Evolutionary conservation across 78 protist genomes (phyloP).

Genomic region (Dictyostelium purpureum): DNA sequence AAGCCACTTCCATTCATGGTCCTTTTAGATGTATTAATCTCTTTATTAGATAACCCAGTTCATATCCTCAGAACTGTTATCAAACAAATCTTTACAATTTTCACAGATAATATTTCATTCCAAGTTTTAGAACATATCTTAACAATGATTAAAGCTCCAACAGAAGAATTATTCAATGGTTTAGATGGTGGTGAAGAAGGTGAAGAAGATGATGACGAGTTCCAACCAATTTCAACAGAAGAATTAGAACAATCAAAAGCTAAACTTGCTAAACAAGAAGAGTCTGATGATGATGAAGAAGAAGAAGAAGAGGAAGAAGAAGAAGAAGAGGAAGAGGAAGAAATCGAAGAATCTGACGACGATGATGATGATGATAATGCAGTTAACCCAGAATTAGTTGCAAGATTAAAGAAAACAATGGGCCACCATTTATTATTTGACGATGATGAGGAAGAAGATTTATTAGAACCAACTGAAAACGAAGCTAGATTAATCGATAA

Average conservation of each 20-base stretch:
- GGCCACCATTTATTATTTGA: conserved; percentile 45
- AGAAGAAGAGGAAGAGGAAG: conserved; percentile 40
- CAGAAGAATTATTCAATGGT: conserved; percentile 39
- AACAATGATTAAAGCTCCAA: conserved; percentile 55
- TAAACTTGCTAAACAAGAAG: neutral
- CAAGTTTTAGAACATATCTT: conserved; percentile 64
- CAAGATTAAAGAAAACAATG: conserved; percentile 41
- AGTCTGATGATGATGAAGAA: conserved; percentile 17
- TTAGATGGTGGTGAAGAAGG: conserved; percentile 28
- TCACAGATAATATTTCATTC: conserved; percentile 42
- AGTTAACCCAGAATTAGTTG: conserved; percentile 72
- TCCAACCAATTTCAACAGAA: conserved; percentile 23
- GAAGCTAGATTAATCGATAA: conserved; percentile 55
- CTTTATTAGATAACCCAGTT: conserved; percentile 29
- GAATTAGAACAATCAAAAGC: neutral
- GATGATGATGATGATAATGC: conserved; percentile 30
- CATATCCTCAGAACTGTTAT: conserved; percentile 13
- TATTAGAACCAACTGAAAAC: conserved; percentile 27
- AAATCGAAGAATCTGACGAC: neutral
- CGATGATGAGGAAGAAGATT: conserved; percentile 56
- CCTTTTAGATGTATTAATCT: conserved; percentile 41
- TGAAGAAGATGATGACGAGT: conserved; percentile 42
- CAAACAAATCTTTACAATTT: conserved; percentile 39
- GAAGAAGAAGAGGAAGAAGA: conserved; percentile 44
- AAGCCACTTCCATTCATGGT: conserved; percentile 56